Evolutionary conservation across 1,284 basidiomycete species (phyloP).

Genomic region (Coniophora puteana): DNA sequence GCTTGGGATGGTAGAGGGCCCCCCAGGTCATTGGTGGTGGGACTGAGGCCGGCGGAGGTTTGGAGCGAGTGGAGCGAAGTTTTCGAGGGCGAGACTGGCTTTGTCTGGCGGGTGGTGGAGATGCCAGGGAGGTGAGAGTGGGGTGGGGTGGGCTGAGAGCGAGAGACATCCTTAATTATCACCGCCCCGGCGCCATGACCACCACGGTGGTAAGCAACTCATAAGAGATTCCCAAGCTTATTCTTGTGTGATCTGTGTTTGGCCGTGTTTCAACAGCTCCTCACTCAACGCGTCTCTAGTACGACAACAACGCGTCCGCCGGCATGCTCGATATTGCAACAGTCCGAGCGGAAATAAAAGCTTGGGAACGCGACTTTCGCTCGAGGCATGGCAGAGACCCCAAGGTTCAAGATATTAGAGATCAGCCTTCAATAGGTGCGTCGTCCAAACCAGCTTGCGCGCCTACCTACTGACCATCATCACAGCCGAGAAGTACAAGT

Average conservation of each 20-base stretch:
- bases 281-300: background rate
- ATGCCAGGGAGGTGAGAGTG: too few species aligned
- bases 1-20: slow-evolving; percentile 10
- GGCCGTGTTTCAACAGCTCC: background rate
- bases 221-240: too few species aligned
- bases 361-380: slow-evolving; percentile 79
- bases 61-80: background rate
- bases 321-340: slow-evolving; percentile 42
- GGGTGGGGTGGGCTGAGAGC: too few species aligned
- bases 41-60: background rate
- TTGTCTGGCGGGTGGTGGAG: too few species aligned
- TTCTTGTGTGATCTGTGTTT: background rate
- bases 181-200: too few species aligned
- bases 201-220: too few species aligned
- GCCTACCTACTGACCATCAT: slow-evolving; percentile 11
- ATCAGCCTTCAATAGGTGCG: slow-evolving; percentile 67
- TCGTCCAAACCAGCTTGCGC: slow-evolving; percentile 14
- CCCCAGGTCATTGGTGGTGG: slow-evolving; percentile 14
- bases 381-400: slow-evolving; percentile 58
- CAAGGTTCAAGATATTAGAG: slow-evolving; percentile 76
- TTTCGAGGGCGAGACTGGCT: too few species aligned
- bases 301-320: too few species aligned
- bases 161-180: too few species aligned
- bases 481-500: slow-evolving; percentile 76
- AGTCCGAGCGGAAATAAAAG: slow-evolving; percentile 74